These are phyloP conservation scores for Psilocybe sp. DNA, from an alignment of 768 basidiomycete species.

Conservation along the genomic window DNA sequence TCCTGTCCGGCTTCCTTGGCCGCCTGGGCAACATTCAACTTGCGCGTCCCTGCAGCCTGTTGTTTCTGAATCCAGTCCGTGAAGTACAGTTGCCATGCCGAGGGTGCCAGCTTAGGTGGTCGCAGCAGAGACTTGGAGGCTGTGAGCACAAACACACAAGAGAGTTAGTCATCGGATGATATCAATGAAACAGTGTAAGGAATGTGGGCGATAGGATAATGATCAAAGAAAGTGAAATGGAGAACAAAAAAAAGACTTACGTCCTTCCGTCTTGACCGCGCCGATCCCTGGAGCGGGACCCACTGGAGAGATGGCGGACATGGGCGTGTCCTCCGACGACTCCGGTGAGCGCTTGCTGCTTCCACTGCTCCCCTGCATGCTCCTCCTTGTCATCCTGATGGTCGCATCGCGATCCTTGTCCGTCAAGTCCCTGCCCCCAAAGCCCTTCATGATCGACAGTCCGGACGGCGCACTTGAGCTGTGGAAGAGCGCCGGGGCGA, in stretches of 20 bases:
- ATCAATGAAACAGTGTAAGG: neutral
- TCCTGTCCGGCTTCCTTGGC: slow-evolving; percentile 93
- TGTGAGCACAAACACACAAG: slow-evolving; percentile 25
- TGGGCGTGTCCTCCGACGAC: slow-evolving; percentile 30
- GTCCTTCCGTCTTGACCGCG: slow-evolving; percentile 28
- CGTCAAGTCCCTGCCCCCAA: slow-evolving; percentile 62
- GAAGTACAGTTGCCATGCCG: slow-evolving; percentile 96
- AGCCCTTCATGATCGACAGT: slow-evolving; percentile 48
- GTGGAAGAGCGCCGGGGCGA: slow-evolving; percentile 55
- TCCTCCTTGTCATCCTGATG: slow-evolving; percentile 22
- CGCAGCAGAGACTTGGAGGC: slow-evolving; percentile 76
- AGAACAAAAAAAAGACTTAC: slow-evolving; percentile 34
- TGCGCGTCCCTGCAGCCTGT: slow-evolving; percentile 74
- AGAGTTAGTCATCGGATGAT: neutral
- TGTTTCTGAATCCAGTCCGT: slow-evolving; percentile 92
- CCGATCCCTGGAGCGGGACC: too few relatives aligned
- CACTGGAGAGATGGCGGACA: slow-evolving; percentile 27
- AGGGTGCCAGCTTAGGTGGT: slow-evolving; percentile 89
- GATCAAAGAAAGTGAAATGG: slow-evolving; percentile 12
- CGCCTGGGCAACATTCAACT: slow-evolving; percentile 92
- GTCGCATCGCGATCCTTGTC: slow-evolving; percentile 69
- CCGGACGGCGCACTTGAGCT: slow-evolving; percentile 71
- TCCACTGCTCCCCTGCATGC: slow-evolving; percentile 41
- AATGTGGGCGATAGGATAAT: neutral
- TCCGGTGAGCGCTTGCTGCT: slow-evolving; percentile 46